Conservation (phyloP, 163 green algal genomes). For the Scenedesmus sp. region DNA sequence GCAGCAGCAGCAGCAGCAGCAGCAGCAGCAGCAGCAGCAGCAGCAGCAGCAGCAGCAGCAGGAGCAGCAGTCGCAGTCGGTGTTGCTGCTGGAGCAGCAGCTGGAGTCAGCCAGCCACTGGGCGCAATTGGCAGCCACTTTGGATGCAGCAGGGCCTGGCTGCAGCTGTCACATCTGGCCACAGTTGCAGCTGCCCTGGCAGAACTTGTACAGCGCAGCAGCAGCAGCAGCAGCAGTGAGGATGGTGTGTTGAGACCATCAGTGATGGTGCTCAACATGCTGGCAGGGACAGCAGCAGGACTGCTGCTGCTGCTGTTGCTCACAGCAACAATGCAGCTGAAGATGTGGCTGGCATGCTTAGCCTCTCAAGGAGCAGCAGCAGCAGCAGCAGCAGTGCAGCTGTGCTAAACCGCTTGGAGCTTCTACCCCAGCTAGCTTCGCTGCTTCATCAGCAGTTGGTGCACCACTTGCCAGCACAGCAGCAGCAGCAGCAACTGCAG, state of each 20-base stretch:
- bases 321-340: background rate
- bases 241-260: background rate
- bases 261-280: background rate
- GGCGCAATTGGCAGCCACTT: slow-evolving; percentile 13
- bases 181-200: background rate
- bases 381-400: slow-evolving; percentile 11
- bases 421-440: slow-evolving; percentile 20
- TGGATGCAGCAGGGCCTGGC: slow-evolving; percentile 14
- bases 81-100: slow-evolving; percentile 24
- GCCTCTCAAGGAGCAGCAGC: background rate
- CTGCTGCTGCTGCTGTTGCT: background rate
- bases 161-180: slow-evolving; percentile 17
- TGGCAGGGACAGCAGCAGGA: background rate
- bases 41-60: slow-evolving; percentile 17
- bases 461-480: background rate
- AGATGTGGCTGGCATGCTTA: background rate
- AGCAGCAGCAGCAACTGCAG: slow-evolving; percentile 33
- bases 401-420: background rate
- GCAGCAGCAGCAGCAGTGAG: slow-evolving; percentile 10
- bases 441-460: slow-evolving; percentile 30
- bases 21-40: background rate
- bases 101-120: background rate
- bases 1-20: background rate
- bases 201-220: background rate
- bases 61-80: background rate